Percentiles rank a stretch among this genome's conserved stretches.
phyloP scores from a whole-genome alignment of 495 filamentous ascomycete species.

The Aeminium ludgeri region DNA sequence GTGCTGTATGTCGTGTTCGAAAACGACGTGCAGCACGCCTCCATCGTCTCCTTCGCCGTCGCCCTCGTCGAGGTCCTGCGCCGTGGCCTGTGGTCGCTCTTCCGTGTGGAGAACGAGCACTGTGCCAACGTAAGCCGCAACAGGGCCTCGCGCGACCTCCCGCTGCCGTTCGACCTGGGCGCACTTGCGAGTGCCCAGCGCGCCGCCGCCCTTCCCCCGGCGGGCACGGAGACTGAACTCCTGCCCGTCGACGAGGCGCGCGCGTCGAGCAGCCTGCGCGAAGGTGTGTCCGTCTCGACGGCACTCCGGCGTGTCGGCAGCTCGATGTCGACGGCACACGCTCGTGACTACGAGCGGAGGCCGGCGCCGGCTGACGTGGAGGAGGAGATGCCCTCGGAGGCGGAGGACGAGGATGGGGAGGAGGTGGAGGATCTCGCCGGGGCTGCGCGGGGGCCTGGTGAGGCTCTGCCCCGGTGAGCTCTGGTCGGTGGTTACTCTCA shows the following conservation, averaged over 20 bases:
- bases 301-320: conserved; percentile 34
- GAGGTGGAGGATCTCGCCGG: conserved; percentile 9
- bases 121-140: conserved; percentile 46
- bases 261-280: background rate
- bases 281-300: conserved; percentile 7
- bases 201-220: no score
- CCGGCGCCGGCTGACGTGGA: conserved; percentile 29
- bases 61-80: conserved; percentile 60
- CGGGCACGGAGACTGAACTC: background rate
- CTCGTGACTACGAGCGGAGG: conserved; percentile 73
- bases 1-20: conserved; percentile 81
- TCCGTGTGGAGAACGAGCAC: conserved; percentile 84
- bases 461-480: no score
- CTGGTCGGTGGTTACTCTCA: no score
- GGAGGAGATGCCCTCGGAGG: conserved; percentile 6
- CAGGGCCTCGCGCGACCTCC: conserved; percentile 65
- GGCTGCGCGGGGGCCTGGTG: no score
- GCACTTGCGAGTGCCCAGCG: no score
- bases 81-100: conserved; percentile 74
- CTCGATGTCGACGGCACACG: conserved; percentile 57
- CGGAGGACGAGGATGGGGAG: conserved; percentile 22
- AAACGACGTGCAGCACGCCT: conserved; percentile 61
- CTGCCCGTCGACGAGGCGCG: background rate
- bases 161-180: conserved; percentile 46
- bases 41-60: conserved; percentile 58